phyloP scores from a whole-genome alignment of 1,284 basidiomycete genomes.

The Rhodotorula sp. region DNA sequence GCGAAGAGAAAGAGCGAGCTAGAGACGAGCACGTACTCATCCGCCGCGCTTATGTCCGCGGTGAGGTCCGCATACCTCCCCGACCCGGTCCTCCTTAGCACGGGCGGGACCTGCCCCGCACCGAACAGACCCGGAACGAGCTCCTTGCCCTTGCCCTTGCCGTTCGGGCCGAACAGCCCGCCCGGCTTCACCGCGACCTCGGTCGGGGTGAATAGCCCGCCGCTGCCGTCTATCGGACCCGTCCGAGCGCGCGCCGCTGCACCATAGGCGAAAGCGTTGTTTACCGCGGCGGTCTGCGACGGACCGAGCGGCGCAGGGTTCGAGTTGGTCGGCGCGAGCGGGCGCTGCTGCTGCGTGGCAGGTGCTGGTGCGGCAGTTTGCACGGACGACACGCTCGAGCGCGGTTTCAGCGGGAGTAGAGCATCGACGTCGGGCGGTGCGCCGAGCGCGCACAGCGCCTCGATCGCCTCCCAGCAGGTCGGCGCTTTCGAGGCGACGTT shows the following conservation, averaged over 20 bases:
- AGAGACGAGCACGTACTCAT: constrained; percentile 10
- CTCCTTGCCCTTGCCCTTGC: constrained; percentile 13
- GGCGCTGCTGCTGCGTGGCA: not conserved
- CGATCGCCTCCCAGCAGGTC: constrained; percentile 90
- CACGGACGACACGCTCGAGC: not conserved
- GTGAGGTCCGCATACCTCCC: constrained; percentile 7
- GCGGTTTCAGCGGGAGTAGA: constrained; percentile 11
- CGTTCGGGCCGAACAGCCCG: not conserved
- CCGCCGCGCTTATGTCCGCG: constrained; percentile 17
- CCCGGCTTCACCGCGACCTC: constrained; percentile 14
- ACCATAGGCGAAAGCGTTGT: constrained; percentile 16
- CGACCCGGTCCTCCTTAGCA: constrained; percentile 15
- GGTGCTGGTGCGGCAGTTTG: not conserved
- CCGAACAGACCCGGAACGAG: constrained; percentile 12
- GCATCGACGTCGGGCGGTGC: constrained; percentile 48
- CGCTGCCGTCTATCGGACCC: not conserved
- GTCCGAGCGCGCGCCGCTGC: not conserved
- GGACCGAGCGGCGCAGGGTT: constrained; percentile 29
- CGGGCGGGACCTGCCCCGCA: not conserved
- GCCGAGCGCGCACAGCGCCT: constrained; percentile 83
- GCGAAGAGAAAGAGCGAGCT: not conserved
- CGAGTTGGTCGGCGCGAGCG: not conserved
- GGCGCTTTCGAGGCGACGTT: constrained; percentile 74
- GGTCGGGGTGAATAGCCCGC: constrained; percentile 31
- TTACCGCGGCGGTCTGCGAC: constrained; percentile 28